Conservation (phyloP, 2,329 filamentous ascomycete species). For the Fonsecaea pedrosoi region DNA sequence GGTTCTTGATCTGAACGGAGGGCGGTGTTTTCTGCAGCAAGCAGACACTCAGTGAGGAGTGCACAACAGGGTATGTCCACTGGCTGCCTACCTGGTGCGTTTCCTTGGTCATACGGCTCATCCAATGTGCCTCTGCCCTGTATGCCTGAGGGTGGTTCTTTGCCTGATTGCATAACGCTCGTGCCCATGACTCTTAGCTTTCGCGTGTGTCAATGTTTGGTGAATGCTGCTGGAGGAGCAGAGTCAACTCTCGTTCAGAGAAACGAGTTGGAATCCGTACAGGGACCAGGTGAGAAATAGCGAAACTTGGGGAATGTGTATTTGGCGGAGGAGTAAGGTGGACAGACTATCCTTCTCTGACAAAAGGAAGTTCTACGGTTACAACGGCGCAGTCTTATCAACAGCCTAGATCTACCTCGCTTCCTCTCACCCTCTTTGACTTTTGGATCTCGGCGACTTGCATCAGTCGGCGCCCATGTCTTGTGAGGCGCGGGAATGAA, state of each 20-base stretch:
- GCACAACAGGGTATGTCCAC: neutral
- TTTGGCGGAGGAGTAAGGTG: neutral
- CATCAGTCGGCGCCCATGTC: slow-evolving; percentile 1
- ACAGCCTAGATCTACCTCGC: neutral
- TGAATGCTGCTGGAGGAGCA: slow-evolving; percentile 5
- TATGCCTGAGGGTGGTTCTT: slow-evolving; percentile 35
- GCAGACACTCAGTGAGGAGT: neutral
- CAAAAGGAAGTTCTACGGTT: neutral
- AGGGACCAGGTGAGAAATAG: neutral
- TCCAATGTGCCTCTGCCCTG: slow-evolving; percentile 38
- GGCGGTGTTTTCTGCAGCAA: neutral
- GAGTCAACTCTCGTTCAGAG: neutral
- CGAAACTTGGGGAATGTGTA: neutral
- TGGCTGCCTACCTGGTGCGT: slow-evolving; percentile 31
- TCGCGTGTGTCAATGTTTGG: slow-evolving; percentile 18
- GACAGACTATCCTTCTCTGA: neutral
- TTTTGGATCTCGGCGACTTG: slow-evolving; percentile 1
- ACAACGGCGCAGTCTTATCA: slow-evolving; percentile 5
- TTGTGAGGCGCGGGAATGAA: neutral
- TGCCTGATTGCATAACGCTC: slow-evolving; percentile 24
- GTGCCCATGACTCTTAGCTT: slow-evolving; percentile 24
- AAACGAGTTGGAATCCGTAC: neutral
- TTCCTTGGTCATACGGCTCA: slow-evolving; percentile 38
- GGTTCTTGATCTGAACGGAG: slow-evolving; percentile 30
- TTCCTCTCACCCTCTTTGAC: slow-evolving; percentile 2